A percentile compares a stretch with the other conserved stretches of the same genome.
phyloP scores from a whole-genome alignment of 495 filamentous ascomycete species.

The Penicillium nucicola region DNA sequence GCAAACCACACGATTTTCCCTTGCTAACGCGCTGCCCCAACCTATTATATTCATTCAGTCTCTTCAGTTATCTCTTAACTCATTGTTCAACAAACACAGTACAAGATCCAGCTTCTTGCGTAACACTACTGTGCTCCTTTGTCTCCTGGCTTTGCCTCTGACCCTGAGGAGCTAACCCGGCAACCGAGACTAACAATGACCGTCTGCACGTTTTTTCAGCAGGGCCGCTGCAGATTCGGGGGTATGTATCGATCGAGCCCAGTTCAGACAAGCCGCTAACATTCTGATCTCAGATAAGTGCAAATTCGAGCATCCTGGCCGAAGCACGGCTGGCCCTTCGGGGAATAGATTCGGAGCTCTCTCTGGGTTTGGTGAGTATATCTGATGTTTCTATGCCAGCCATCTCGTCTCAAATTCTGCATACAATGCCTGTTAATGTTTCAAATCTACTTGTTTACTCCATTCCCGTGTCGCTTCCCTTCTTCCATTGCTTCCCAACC shows the following conservation, averaged over 20 bases:
- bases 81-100: too few relatives aligned
- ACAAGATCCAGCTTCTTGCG: too few relatives aligned
- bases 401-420: neutral
- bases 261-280: constrained; percentile 9
- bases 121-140: too few relatives aligned
- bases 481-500: neutral
- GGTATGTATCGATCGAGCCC: constrained; percentile 28
- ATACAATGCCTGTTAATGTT: neutral
- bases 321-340: constrained; percentile 19
- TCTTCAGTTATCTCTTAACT: too few relatives aligned
- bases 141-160: neutral
- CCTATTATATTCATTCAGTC: too few relatives aligned
- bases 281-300: constrained; percentile 42
- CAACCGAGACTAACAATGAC: constrained; percentile 38
- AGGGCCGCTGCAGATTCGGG: constrained; percentile 72
- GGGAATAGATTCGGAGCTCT: constrained; percentile 46
- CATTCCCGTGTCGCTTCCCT: neutral
- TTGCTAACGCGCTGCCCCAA: too few relatives aligned
- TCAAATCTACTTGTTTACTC: neutral
- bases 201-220: constrained; percentile 69
- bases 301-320: constrained; percentile 52
- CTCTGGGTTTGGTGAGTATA: constrained; percentile 35
- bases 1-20: too few relatives aligned
- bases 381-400: neutral
- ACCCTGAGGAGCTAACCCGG: neutral